phyloP scores from a whole-genome alignment of 768 basidiomycete genomes.

The Panellus pusillus region DNA sequence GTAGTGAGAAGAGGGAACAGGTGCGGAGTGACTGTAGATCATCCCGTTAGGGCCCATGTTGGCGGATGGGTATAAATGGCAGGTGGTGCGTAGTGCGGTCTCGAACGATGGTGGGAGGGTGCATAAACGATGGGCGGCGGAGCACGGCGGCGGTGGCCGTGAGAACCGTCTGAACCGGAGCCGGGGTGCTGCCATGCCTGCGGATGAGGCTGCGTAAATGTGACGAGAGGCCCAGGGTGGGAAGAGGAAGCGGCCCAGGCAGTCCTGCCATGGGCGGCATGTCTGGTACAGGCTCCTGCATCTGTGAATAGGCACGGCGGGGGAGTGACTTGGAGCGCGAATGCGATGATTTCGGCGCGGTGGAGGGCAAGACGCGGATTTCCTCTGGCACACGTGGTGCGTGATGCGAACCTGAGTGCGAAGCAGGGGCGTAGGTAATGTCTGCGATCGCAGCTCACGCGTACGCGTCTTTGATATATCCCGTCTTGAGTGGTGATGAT shows the following conservation, averaged over 20 bases:
- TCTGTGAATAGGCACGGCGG: constrained; percentile 33
- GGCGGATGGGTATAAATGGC: constrained; percentile 55
- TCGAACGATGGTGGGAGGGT: constrained; percentile 47
- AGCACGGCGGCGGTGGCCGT: constrained; percentile 35
- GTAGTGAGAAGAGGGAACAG: constrained; percentile 43
- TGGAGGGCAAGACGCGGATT: constrained; percentile 61
- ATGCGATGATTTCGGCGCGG: constrained; percentile 38
- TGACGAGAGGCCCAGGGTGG: constrained; percentile 26
- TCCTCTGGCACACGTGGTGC: constrained; percentile 51
- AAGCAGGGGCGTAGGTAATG: constrained; percentile 33
- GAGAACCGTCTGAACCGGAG: constrained; percentile 29
- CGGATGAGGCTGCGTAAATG: constrained; percentile 42
- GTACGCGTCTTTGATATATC: constrained; percentile 24
- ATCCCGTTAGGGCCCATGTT: constrained; percentile 58
- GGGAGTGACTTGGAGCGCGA: constrained; percentile 49
- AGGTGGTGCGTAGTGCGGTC: constrained; percentile 58
- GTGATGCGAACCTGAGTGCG: constrained; percentile 40
- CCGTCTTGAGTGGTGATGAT: constrained; percentile 17
- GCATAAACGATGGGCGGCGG: constrained; percentile 65
- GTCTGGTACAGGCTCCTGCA: constrained; percentile 21
- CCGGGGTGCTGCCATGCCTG: constrained; percentile 34
- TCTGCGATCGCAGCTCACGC: constrained; percentile 30
- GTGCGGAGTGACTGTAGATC: constrained; percentile 70
- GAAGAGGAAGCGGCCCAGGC: constrained; percentile 18
- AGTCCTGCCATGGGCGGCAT: constrained; percentile 23